A percentile compares a stretch with the other conserved stretches of the same genome.
Conservation (phyloP, 1,139 yeast species). For the Eremothecium cymbalariae region DNA sequence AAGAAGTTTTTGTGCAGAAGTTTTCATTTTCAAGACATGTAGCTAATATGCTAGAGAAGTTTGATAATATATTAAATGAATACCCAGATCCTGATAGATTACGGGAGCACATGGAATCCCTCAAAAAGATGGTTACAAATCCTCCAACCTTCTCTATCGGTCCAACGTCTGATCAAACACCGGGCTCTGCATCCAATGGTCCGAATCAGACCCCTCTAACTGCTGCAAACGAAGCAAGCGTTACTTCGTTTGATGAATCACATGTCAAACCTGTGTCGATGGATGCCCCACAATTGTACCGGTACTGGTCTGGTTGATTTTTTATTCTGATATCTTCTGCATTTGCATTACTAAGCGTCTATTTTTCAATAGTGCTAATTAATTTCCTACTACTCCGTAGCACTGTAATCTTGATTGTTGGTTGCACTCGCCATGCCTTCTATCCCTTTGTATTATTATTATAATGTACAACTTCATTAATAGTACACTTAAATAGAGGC, state of each 20-base stretch:
- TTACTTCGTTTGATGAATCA: constrained; percentile 20
- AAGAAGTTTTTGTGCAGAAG: constrained; percentile 72
- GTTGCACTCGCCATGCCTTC: too few relatives aligned
- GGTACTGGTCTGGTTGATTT: constrained; percentile 67
- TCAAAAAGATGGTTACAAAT: constrained; percentile 43
- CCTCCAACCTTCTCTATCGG: constrained; percentile 38
- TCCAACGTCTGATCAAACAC: constrained; percentile 12
- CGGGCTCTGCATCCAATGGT: constrained; percentile 6
- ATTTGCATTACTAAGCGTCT: too few relatives aligned
- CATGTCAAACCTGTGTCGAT: constrained; percentile 63
- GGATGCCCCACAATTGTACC: constrained; percentile 76
- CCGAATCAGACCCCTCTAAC: constrained; percentile 7
- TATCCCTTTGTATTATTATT: too few relatives aligned
- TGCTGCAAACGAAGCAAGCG: constrained; percentile 8
- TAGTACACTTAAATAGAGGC: too few relatives aligned
- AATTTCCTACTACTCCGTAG: too few relatives aligned
- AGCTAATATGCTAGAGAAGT: constrained; percentile 20
- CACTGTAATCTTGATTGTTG: too few relatives aligned
- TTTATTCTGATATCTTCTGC: too few relatives aligned
- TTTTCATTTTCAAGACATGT: constrained; percentile 45
- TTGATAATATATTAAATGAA: constrained; percentile 18
- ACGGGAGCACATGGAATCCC: constrained; percentile 35
- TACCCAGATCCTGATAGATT: constrained; percentile 17
- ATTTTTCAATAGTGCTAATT: too few relatives aligned
- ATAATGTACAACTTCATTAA: too few relatives aligned